Base-by-base conservation (phyloP, 1,139 yeast genomes). In the Hansenula sp. region DNA sequence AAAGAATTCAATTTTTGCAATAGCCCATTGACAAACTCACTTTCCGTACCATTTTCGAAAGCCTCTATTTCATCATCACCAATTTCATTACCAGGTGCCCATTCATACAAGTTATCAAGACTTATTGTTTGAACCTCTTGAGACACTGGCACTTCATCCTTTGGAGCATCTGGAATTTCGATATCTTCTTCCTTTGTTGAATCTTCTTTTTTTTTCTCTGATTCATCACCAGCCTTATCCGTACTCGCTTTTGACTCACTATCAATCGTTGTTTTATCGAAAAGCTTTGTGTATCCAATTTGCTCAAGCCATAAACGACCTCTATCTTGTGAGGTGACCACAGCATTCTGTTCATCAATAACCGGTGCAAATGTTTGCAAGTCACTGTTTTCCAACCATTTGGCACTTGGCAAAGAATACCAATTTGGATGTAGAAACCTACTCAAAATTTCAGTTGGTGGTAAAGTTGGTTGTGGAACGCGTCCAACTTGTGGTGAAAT, bases 371-470 rank as follows among this genome's bases (percentile, higher is more conserved):
- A 91, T 12, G 89, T 77, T 45, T 76, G 74, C 48, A 75, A 78
- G 10, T 74, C 75, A 41, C 82, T 81, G 42, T 83, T 82, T 42
- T 76, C 76, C 43, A 91, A 67, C 97, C 97, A 93, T 41, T 80
- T 79, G 1, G 96, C 84, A 7, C 87, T 76, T 8, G 94, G 88
- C 41, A 91, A 69, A 9, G 89, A 81, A 53, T 84, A 84, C 87
- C 95, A 86, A 49, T 85, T 86, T 13, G 97, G 96, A 62, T 90
- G 96, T 54, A 84, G 74, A 59, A 87, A 86, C 46, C 77, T 79
- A 41, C 77, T 74, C 63, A 89, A 70, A 46, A 89, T 76, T 51
- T 84, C 87, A 1, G 87, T 76, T 2, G 88, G 83, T 7, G 80
- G 76, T 27, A 74, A 62, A 2, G 83, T 76, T 4, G 91, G 87